phyloP scores from a whole-genome alignment of 345 rosid genomes.

The Ceriops tagal region DNA sequence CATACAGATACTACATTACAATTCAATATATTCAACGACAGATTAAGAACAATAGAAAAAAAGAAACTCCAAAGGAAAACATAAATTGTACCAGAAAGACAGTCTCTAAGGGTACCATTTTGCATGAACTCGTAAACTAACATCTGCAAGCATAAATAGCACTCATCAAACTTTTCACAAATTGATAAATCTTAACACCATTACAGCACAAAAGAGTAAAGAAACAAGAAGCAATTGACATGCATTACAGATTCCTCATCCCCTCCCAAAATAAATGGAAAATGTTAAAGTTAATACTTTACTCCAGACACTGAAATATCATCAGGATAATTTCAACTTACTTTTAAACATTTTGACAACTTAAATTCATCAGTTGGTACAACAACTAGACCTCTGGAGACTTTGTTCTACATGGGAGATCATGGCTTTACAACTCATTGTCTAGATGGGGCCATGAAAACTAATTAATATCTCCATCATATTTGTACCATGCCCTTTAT shows the following conservation, averaged over 20 bases:
- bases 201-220: background rate
- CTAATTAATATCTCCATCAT: too few species aligned
- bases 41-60: background rate
- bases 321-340: too few species aligned
- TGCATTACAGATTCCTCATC: background rate
- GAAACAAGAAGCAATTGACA: conserved; percentile 5
- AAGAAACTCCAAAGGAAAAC: conserved; percentile 7
- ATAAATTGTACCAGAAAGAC: conserved; percentile 60
- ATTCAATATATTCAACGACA: background rate
- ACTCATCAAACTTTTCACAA: conserved; percentile 11
- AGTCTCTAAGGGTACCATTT: conserved; percentile 86
- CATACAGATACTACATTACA: background rate
- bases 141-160: conserved; percentile 51
- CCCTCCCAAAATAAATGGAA: too few species aligned
- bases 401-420: too few species aligned
- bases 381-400: too few species aligned
- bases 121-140: conserved; percentile 86
- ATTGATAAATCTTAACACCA: conserved; percentile 4
- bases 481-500: too few species aligned
- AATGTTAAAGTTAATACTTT: too few species aligned
- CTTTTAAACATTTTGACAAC: too few species aligned
- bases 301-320: too few species aligned
- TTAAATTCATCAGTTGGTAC: too few species aligned
- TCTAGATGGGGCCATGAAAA: too few species aligned
- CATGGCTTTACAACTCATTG: too few species aligned